Evolutionary conservation across 2,329 filamentous ascomycete species (phyloP), one percentile per base, ranked within the genome.

Genomic region (Aspergillus ochraceoroseus): DNA sequence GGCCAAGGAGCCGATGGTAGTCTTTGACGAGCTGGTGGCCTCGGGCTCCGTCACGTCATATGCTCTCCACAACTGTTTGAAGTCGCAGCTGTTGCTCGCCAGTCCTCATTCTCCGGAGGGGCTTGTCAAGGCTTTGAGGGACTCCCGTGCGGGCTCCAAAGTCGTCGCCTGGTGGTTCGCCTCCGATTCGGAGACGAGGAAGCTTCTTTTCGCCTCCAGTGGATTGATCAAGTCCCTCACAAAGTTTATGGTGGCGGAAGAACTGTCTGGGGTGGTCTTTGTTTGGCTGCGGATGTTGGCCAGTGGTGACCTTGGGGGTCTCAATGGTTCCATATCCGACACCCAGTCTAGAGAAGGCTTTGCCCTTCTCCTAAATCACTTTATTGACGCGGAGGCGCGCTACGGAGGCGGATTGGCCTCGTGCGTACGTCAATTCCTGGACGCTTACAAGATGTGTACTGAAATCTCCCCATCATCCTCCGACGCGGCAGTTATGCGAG

Each of bases 121-220:
- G 3, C 43, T 53, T 14, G 42, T 46, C 8, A 48, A 59, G 23
- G 56, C 52, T 11, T 58, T 70, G 58, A 63, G 54, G 37, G 41
- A 52, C 5, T 64, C 65, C 15, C 54, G 48, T 17, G 57, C 59
- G 0, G 66, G 56, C 12, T 59, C 58, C 2, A 58, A 54, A 29
- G 52, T 68, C 7, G 47, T 64, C 7, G 51, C 62, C 15, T 70
- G 67, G 67, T 64, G 66, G 41, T 61, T 58, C 52, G 58, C 65
- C n/a, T 63, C 66, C 2, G 59, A 65, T 38, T 43, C 54, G 0
- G 44, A 53, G 12, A 50, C 56, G 2, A 56, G 58, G 15, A 49
- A 53, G 15, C 38, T 41, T 4, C 53, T 70, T 17, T 56, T 70
- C 25, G 52, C 44, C n/a, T 55, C 54, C n/a, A 30, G 1, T 46